Evolutionary conservation across 495 filamentous ascomycete species (phyloP).

Genomic region (Bathelium albidoporum): DNA sequence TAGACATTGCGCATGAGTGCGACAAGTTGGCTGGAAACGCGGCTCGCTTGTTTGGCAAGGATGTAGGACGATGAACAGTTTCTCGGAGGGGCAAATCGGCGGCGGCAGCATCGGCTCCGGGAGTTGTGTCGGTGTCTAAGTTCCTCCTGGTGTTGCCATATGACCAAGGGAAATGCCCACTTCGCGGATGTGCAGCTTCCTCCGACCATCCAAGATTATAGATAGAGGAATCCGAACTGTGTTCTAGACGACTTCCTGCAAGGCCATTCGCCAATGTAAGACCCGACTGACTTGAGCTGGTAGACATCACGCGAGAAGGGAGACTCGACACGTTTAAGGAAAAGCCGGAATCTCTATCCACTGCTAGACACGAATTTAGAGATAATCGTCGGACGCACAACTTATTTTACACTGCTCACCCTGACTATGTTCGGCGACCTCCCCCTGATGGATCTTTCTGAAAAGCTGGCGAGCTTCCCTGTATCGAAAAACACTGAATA

Average conservation of each 20-base stretch:
- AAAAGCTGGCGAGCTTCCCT: background rate
- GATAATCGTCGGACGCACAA: background rate
- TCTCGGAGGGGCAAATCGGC: background rate
- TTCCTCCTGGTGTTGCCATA: background rate
- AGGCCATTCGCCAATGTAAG: background rate
- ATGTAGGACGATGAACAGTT: background rate
- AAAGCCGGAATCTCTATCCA: background rate
- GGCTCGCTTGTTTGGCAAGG: background rate
- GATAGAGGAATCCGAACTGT: background rate
- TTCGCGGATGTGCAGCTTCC: background rate
- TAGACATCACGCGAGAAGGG: background rate
- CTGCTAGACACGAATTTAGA: background rate
- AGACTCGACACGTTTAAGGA: background rate
- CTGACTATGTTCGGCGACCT: background rate
- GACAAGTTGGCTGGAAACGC: background rate
- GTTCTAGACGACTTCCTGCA: background rate
- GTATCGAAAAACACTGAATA: background rate
- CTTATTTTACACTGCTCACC: background rate
- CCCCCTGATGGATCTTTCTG: background rate
- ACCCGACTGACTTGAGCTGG: background rate
- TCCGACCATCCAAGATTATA: background rate
- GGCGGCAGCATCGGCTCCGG: background rate
- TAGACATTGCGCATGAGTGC: background rate
- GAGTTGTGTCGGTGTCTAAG: background rate
- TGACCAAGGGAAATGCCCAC: background rate